Base-by-base conservation (phyloP, 768 basidiomycete species). In the Leccinum imitatum region DNA sequence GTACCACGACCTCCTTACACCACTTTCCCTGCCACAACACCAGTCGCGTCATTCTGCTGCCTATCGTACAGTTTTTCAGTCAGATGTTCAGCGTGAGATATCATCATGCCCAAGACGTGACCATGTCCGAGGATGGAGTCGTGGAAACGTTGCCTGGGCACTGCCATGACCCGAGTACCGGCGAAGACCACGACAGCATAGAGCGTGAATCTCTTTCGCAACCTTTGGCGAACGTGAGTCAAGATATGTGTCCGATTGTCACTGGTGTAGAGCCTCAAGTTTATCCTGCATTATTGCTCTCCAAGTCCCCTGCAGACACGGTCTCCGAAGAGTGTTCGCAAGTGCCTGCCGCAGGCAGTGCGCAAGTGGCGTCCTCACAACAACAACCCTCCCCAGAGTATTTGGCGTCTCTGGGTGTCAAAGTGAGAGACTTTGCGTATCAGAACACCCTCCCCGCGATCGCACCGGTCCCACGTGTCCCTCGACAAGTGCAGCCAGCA, bases 361-460 rank as follows among this genome's bases (percentile, higher is more conserved):
- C 52, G 19, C 60, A 37, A 10, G 53, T 30, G 31, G 53, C 60
- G 19, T 23, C 19, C 11, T 67, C 68, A 52, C 70, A 66, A 76
- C 71, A 81, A 75, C 71, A 81, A 75, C 77, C 83, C 48, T 63
- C 74, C 6, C 61, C 66, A 21, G 71, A 69, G 44, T 33, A 59
- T 21, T 63, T 79, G 53, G 60, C 66, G 27, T 64, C 68, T 54
- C 59, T 74, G 25, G 78, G 77, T 47, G 72, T 82, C 72, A 76
- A 72, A 73, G 77, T 82, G 54, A 76, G 79, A 67, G 81, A 90
- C 74, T 90, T 86, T 78, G 87, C 83, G 15, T 87, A 85, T 74
- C 86, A 89, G 71, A 86, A 79, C 73, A 84, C 75, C 27, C 74
- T 89, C 50, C 86, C 87, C 2, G 84, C 85, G 9, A 79, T 90